A percentile compares a stretch with the other conserved stretches of the same genome.
Evolutionary conservation across 345 rosid species (phyloP).

Genomic region (Citrus inodora): DNA sequence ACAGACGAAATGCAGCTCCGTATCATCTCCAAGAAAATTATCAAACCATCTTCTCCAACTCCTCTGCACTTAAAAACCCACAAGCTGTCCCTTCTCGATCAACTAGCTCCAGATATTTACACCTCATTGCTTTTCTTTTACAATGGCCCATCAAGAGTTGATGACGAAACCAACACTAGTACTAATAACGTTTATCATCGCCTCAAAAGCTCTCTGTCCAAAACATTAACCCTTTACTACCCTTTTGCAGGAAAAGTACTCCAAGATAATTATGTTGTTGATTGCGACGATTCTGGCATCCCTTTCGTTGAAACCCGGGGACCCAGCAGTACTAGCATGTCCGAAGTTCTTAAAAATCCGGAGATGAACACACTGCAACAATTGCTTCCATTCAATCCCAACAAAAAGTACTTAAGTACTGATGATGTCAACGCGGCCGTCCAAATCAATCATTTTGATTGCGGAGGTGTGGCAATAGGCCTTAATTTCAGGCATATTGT

Average conservation of each 20-base stretch:
- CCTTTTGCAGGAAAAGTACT: neutral
- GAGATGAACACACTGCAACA: neutral
- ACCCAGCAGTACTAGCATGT: neutral
- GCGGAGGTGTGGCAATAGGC: constrained; percentile 33
- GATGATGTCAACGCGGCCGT: neutral
- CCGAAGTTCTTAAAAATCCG: neutral
- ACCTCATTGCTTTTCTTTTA: neutral
- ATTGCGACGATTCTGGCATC: neutral
- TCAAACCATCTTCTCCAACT: neutral
- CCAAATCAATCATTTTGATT: constrained; percentile 6
- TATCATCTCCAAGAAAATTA: neutral
- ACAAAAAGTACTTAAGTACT: neutral
- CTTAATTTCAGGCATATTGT: constrained; percentile 16
- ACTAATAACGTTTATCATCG: neutral
- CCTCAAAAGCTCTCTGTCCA: neutral
- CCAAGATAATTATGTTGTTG: neutral
- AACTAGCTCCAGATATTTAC: neutral
- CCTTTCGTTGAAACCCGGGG: neutral
- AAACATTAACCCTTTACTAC: neutral
- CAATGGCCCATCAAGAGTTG: neutral
- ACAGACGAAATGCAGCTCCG: neutral
- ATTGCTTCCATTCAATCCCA: neutral
- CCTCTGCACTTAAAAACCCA: neutral
- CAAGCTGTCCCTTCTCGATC: neutral
- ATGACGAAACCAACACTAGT: too few species aligned